These are phyloP conservation scores for Talaromyces adpressus DNA, from an alignment of 495 filamentous ascomycete genomes.

Conservation along the genomic window DNA sequence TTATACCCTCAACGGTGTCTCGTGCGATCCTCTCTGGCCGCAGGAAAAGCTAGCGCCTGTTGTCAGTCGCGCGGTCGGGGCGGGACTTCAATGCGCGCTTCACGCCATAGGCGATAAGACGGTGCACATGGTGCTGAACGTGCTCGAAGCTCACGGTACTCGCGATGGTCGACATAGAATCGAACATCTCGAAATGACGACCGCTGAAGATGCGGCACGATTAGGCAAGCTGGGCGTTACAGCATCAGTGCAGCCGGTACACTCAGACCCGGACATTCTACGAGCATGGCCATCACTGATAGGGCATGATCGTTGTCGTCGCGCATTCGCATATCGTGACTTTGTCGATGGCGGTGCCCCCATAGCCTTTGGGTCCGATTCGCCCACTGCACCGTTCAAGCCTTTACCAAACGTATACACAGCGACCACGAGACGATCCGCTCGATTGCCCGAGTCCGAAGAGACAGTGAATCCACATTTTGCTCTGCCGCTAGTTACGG, in stretches of 20 bases:
- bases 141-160: conserved; percentile 21
- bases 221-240: conserved; percentile 51
- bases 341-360: conserved; percentile 46
- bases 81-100: conserved; percentile 54
- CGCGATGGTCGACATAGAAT: conserved; percentile 45
- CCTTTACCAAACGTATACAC: conserved; percentile 53
- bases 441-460: conserved; percentile 38
- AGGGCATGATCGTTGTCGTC: conserved; percentile 40
- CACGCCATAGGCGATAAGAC: conserved; percentile 61
- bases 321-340: conserved; percentile 57
- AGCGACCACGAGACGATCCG: conserved; percentile 50
- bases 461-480: conserved; percentile 47
- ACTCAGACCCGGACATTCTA: conserved; percentile 56
- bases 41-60: conserved; percentile 44
- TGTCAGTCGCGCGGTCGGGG: conserved; percentile 44
- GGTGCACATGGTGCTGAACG: conserved; percentile 48
- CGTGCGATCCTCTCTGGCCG: conserved; percentile 49
- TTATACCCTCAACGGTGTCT: conserved; percentile 39
- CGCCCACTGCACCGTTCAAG: conserved; percentile 52
- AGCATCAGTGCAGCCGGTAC: conserved; percentile 58
- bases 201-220: conserved; percentile 41
- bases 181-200: conserved; percentile 56
- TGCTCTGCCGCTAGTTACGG: conserved; percentile 41
- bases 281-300: conserved; percentile 51
- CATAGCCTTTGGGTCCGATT: conserved; percentile 53